phyloP scores from a whole-genome alignment of 805 yeast species.

The Metschnikowia kunwiensis region DNA sequence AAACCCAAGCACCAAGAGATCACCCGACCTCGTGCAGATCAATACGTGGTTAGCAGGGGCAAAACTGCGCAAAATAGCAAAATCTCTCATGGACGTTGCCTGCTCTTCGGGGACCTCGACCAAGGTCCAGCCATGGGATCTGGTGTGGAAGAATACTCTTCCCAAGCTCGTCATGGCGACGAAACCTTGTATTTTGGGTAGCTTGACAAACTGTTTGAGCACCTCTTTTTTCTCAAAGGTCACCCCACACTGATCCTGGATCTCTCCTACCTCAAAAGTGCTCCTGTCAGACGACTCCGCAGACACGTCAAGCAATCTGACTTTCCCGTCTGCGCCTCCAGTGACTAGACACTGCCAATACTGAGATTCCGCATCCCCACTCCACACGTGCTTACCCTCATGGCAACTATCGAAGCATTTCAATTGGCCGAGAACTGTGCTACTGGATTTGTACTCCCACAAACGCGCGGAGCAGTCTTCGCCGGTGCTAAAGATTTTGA shows the following conservation, averaged over 20 bases:
- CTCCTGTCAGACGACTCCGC: neutral
- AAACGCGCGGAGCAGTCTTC: conserved; percentile 80
- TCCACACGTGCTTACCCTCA: conserved; percentile 86
- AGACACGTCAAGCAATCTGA: conserved; percentile 53
- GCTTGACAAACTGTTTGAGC: conserved; percentile 57
- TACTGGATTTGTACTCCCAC: conserved; percentile 53
- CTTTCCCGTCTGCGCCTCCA: conserved; percentile 92
- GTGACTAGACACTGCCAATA: conserved; percentile 57
- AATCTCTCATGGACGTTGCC: conserved; percentile 20
- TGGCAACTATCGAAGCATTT: conserved; percentile 62
- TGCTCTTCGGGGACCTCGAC: conserved; percentile 3
- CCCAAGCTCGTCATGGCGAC: conserved; percentile 62
- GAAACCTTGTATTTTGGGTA: conserved; percentile 38
- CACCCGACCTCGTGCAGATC: conserved; percentile 36
- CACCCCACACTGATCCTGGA: conserved; percentile 9
- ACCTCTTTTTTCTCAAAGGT: conserved; percentile 45
- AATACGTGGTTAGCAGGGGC: conserved; percentile 28
- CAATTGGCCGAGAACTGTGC: conserved; percentile 34
- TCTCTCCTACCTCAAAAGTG: neutral
- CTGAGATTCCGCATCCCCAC: conserved; percentile 52
- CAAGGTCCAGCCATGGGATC: conserved; percentile 7
- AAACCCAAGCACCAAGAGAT: conserved; percentile 43
- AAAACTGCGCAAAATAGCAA: conserved; percentile 44
- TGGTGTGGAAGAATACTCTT: conserved; percentile 32
- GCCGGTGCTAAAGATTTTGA: conserved; percentile 63